Base-by-base conservation (phyloP, 164 flowering plant species). In the Nymphaea thermarum region DNA sequence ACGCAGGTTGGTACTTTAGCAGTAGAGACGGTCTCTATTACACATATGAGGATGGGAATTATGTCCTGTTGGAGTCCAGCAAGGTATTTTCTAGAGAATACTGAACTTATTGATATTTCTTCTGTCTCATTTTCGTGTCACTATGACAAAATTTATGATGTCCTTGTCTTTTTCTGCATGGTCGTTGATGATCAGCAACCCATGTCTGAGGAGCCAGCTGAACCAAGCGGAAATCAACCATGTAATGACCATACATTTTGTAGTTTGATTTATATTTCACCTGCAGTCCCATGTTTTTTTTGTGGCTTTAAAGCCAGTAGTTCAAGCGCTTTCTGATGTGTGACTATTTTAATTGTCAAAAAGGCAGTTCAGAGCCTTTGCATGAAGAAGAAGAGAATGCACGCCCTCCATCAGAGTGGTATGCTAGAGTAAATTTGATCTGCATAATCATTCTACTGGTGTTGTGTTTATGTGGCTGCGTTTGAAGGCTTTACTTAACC, bases 381-480 rank as follows among this genome's bases (percentile, higher is more conserved):
- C 43, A 18, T 70, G 71, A 72, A 17, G 75, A 42, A 6, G 64
- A 78, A 17, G 87, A 82, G 47, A 70, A 76, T 79, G 84, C 75
- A 51, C 84, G 74, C 43, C 98, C 92, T 45, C 83, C 98, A 72
- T 94, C 99, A 60, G 92, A 87, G 78, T 94, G 99, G 99, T 94
- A 70, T 73, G 51, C 63, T 64, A 36, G 41, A 2, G 12, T 47
- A 47, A 4, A 12, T 47, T 47, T 47, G 11, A 47, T 47, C 7
- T 47, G 12, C 12, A 47, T 47, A 5, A 47, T 7, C 2, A 6
- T 7, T 7, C 55, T 47, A 47, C 12, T 47, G 11, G 2, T 3
- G 55, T 47, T 3, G 12, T 47, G 55, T 47, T 47, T 12, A 47
- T 47, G 55, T 6, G 7, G 12, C 36, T 25, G 36, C 36, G 36